Base-by-base conservation (phyloP, 306 rosid species). In the Cicer chorassanicum region DNA sequence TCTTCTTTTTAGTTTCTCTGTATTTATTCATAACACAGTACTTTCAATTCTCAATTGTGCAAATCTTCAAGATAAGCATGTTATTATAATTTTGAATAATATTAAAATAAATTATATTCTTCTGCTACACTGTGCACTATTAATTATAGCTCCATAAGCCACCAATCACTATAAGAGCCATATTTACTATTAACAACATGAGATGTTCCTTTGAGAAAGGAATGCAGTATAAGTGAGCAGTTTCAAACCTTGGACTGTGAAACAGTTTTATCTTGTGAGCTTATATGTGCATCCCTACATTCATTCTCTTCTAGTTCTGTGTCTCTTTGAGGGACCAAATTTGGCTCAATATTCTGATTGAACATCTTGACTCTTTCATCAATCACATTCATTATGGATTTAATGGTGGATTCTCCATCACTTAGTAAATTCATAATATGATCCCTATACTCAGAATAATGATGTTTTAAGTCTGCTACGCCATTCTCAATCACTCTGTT, bases 361-460 rank as follows among this genome's bases (percentile, higher is more conserved):
- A 82, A 85, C 50, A 73, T 85, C 61, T 61, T 39, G 77, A 80
- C 45, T 63, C 82, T 90, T 79, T 85, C 91, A 69, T 85, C 87
- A 53, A 90, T 88, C 62, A 45, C 76, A 78, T 75, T 81, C 69
- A 82, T 74, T 61, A 82, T 56, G 62, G 91, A 89, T 73, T 85
- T 89, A 72, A 95, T 81, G 74, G 57, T 68, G 72, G 89, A 82
- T 61, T 79, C 87, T 72, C 90, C 98, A 68, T 90, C 93, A 45
- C 79, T 79, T 71, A 95, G 96, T 65, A 87, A 80, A 84, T 79
- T 80, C 81, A 72, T 54, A 50, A 90, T 76, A 61, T 86, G 82
- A 81, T 78, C 88, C 75, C 86, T 86, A 78, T 61, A 72, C 83
- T 85, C 82, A 70, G 88, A 86, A 85, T 92, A 85, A 73, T 76